phyloP scores from a whole-genome alignment of 768 basidiomycete genomes.

The Fibroporia radiculosa region DNA sequence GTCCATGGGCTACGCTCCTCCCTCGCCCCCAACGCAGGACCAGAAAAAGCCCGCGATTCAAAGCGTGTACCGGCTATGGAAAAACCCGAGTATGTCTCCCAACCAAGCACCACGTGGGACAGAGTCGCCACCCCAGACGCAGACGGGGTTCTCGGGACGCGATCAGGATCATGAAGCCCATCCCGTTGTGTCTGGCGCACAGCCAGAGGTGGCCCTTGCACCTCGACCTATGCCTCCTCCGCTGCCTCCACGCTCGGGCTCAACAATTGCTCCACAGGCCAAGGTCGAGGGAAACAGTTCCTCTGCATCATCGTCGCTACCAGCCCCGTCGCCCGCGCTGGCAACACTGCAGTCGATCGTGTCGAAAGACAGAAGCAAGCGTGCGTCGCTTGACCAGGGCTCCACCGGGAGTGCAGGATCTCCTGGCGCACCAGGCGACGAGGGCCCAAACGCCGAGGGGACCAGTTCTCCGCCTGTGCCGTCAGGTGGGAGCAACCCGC shows the following conservation, averaged over 20 bases:
- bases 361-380: constrained; percentile 23
- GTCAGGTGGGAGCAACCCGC: constrained; percentile 1
- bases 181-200: constrained; percentile 1
- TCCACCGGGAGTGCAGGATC: background rate
- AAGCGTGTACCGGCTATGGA: constrained; percentile 71
- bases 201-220: constrained; percentile 5
- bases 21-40: constrained; percentile 26
- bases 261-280: constrained; percentile 23
- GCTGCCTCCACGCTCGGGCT: constrained; percentile 38
- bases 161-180: constrained; percentile 14
- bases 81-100: constrained; percentile 32
- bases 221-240: constrained; percentile 30
- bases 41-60: constrained; percentile 48
- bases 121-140: constrained; percentile 9
- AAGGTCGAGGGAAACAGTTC: constrained; percentile 16
- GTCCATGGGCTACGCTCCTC: constrained; percentile 73
- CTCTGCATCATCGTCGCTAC: background rate
- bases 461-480: constrained; percentile 9
- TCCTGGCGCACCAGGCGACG: background rate
- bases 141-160: constrained; percentile 14
- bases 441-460: background rate
- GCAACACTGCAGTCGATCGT: constrained; percentile 53
- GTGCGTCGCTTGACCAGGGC: constrained; percentile 16
- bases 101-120: constrained; percentile 2
- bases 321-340: constrained; percentile 35